Evolutionary conservation across 2,329 filamentous ascomycete genomes (phyloP), one percentile per base, ranked within the genome.

Genomic region (Trichoderma harzianum): DNA sequence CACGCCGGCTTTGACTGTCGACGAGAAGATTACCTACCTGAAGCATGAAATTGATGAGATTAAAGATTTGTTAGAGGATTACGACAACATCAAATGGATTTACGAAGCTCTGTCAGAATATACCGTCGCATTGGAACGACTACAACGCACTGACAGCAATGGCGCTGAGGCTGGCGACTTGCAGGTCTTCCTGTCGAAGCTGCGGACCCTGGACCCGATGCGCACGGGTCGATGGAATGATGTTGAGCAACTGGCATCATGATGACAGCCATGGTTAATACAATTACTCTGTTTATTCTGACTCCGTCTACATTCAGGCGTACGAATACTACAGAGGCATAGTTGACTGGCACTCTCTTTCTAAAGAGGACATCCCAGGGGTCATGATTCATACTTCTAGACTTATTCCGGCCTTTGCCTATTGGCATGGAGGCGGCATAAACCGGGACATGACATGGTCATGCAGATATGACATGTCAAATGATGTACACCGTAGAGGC

Each of bases 91-190:
- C 80, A 97, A 97, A 82, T 96, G 94, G 89, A 92, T 97, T 58
- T 97, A 97, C 78, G 93, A 97, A 81, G 92, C 92, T 6, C 84
- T 98, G 65, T 86, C 98, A 28, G 89, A 93, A 74, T 94, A 93
- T 78, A 90, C 91, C 1, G 78, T 91, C 34, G 83, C 84, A 36
- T 80, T 92, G n/a, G 86, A 84, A 70, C 80, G 80, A n/a, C 77
- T 92, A 73, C 86, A 86, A 76, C 81, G 86, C 86, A 76, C 81
- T 82, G 81, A 77, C 82, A 60, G 77, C 80, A 72, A 85, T 79
- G 3, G 74, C 75, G 78, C 83, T 7, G 84, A 88, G 74, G 81
- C 81, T 72, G 77, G 77, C 10, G 84, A 88, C 64, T 80, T 91
- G 55, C 77, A 79, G 61, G 77, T 74, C 58, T 93, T 90, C 92